Percentiles rank a stretch among this genome's conserved stretches.
These are phyloP conservation scores for Neurospora sp. DNA, from an alignment of 495 filamentous ascomycete genomes.

Conservation along the genomic window DNA sequence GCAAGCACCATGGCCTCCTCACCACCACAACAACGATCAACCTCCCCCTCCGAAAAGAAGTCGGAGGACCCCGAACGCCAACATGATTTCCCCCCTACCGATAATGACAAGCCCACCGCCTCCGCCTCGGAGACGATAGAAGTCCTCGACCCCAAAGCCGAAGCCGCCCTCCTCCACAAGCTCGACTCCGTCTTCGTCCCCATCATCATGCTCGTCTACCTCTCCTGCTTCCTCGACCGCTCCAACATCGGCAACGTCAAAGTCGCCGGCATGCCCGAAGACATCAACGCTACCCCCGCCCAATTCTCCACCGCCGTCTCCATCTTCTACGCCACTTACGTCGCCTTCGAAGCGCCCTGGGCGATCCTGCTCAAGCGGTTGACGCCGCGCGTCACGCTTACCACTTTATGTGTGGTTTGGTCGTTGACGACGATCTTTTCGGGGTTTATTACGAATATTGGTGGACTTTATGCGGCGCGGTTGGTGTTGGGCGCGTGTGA, in stretches of 20 bases:
- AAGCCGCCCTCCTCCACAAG: slow-evolving; percentile 40
- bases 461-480: slow-evolving; percentile 38
- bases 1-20: not conserved
- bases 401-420: slow-evolving; percentile 49
- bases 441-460: slow-evolving; percentile 40
- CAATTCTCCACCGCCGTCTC: slow-evolving; percentile 53
- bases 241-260: slow-evolving; percentile 41
- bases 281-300: slow-evolving; percentile 44
- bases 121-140: too few relatives aligned
- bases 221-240: slow-evolving; percentile 51
- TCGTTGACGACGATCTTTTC: slow-evolving; percentile 43
- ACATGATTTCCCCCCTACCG: not conserved
- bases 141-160: slow-evolving; percentile 39
- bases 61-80: not conserved
- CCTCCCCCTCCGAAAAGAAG: not conserved
- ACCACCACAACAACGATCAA: not conserved
- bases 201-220: slow-evolving; percentile 42
- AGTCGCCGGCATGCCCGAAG: slow-evolving; percentile 32
- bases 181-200: slow-evolving; percentile 42
- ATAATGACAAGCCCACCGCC: too few relatives aligned
- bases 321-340: slow-evolving; percentile 79
- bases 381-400: slow-evolving; percentile 46
- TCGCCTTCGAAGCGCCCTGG: slow-evolving; percentile 64
- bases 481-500: slow-evolving; percentile 47
- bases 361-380: slow-evolving; percentile 67